Conservation (phyloP, 2,329 filamentous ascomycete species). For the Beauveria rudraprayagi region DNA sequence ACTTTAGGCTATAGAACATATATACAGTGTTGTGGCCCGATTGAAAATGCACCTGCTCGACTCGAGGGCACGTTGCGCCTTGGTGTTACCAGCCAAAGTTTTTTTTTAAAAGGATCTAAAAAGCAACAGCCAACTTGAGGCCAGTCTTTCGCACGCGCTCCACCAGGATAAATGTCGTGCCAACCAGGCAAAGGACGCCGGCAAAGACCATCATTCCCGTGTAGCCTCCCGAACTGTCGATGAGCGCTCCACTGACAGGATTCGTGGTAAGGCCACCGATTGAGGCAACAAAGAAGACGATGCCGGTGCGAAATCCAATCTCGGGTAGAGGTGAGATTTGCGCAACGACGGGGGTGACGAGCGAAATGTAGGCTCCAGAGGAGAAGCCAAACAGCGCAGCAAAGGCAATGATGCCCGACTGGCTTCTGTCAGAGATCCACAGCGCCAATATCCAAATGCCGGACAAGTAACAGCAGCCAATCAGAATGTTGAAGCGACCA, state of each 20-base stretch:
- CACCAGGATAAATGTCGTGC: conserved; percentile 19
- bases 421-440: conserved; percentile 25
- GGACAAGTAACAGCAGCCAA: conserved; percentile 35
- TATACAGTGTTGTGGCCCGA: background rate
- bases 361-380: conserved; percentile 26
- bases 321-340: conserved; percentile 48
- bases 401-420: conserved; percentile 22
- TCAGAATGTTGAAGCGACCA: conserved; percentile 25
- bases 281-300: conserved; percentile 43
- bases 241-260: conserved; percentile 45
- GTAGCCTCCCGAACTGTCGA: conserved; percentile 23
- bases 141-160: conserved; percentile 21
- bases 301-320: conserved; percentile 37
- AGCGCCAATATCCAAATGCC: conserved; percentile 26
- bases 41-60: background rate
- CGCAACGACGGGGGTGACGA: conserved; percentile 24
- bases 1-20: background rate
- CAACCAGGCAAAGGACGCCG: conserved; percentile 23
- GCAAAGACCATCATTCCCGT: conserved; percentile 30
- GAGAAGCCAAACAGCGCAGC: conserved; percentile 27
- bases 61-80: background rate
- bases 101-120: background rate
- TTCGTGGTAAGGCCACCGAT: conserved; percentile 49
- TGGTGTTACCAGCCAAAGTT: background rate
- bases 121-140: conserved; percentile 15